Conservation (phyloP, 139 green algal species). For the Protoeuglena noctilucae region DNA sequence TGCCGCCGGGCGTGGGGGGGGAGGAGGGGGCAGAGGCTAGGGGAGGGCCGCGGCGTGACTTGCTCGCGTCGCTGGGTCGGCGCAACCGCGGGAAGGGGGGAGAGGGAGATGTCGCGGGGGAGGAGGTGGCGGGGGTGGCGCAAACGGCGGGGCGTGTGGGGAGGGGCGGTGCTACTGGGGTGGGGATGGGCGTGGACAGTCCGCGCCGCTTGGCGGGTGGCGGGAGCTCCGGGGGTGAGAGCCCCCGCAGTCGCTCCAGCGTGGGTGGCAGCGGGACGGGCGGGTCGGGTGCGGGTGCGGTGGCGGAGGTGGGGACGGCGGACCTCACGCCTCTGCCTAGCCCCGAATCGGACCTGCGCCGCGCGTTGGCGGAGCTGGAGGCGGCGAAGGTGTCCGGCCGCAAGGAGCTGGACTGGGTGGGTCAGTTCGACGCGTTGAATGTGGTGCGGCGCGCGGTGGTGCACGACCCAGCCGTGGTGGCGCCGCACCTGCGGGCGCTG, state of each 20-base stretch:
- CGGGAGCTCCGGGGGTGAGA: background rate
- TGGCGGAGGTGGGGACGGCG: constrained; percentile 16
- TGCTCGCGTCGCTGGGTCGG: background rate
- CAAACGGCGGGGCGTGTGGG: background rate
- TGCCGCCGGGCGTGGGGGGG: no score
- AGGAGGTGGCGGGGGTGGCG: background rate
- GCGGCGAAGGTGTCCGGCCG: constrained; percentile 39
- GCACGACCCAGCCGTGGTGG: constrained; percentile 36
- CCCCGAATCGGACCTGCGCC: constrained; percentile 15
- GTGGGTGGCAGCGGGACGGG: no score
- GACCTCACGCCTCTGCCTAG: constrained; percentile 25
- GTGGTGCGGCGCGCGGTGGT: constrained; percentile 35
- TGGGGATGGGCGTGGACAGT: background rate
- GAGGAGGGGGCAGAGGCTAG: background rate
- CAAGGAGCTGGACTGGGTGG: constrained; percentile 69
- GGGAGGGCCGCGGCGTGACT: background rate
- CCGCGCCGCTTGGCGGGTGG: background rate
- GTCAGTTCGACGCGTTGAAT: constrained; percentile 52
- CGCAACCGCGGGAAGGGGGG: no score
- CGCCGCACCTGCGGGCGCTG: no score
- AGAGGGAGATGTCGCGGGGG: constrained; percentile 1
- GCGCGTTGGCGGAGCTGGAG: constrained; percentile 21
- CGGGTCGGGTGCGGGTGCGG: no score
- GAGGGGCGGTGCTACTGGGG: background rate
- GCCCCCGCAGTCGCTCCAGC: background rate